Base-by-base conservation (phyloP, 1,139 yeast genomes). In the Hyphopichia pseudoburtonii region DNA sequence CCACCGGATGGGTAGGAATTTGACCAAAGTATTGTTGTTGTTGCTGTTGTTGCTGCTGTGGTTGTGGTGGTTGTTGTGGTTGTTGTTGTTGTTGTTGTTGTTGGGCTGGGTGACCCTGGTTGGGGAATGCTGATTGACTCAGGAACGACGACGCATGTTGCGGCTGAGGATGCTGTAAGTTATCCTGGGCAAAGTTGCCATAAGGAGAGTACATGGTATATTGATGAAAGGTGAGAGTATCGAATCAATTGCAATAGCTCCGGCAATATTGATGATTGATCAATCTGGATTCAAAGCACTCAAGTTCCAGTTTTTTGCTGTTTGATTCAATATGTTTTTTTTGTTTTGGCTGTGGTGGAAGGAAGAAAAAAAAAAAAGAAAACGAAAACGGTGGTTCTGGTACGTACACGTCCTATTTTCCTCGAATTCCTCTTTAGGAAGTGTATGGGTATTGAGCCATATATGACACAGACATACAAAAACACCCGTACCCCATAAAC, bases 81-180 rank as follows among this genome's bases (percentile, higher is more conserved):
- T 37, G 39, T 7, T 59, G 66, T 34, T 51, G 61, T 9, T 60
- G 66, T 34, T 52, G 62, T 5, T 60, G 60, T 34, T 52, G 62
- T 29, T 50, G 64, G 62, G 51, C 7, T 21, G 23, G 23, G 7
- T 21, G 23, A 7, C 10, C 9, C 9, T 7, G 23, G 23, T 10
- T 21, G 10, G 48, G 56, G 17, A 8, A 14, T 30, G 16, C 17
- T 31, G 28, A 23, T 17, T 31, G 34, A 12, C 28, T 25, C 34
- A 31, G 34, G 14, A 11, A 31, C 10, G 34, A 31, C n/a, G 21
- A 16, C n/a, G 36, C 36, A 38, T 61, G 67, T 27, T 60, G 67
- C 3, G 69, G 69, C 33, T 62, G 68, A 3, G 69, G 67, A 37
- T 63, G 69, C 32, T 62, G 68, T 40, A 60, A 54, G 40, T 52